Conservation (phyloP, 768 basidiomycete genomes). For the Rhizopogon vulgaris region DNA sequence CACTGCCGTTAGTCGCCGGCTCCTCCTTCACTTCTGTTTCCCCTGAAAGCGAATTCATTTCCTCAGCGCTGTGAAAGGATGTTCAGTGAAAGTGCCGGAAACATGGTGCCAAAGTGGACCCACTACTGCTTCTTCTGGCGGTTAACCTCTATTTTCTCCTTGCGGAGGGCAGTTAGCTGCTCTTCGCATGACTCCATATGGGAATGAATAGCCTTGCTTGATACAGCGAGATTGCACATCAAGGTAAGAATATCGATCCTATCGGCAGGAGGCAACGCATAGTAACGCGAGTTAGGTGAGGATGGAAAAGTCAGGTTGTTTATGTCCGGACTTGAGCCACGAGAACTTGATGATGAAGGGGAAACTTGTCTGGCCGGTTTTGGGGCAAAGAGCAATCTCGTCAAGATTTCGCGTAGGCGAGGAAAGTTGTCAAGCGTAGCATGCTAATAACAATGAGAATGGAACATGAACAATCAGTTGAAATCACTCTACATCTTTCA, state of each 20-base stretch:
- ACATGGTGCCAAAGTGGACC: conserved; percentile 27
- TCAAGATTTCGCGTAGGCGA: conserved; percentile 62
- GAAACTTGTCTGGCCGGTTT: conserved; percentile 38
- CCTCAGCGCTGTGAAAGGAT: conserved; percentile 48
- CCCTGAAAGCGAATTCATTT: conserved; percentile 59
- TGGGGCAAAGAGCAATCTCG: conserved; percentile 66
- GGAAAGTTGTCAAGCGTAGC: conserved; percentile 71
- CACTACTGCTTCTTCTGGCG: conserved; percentile 84
- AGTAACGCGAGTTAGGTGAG: conserved; percentile 64
- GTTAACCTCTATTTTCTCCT: conserved; percentile 95
- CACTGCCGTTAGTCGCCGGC: conserved; percentile 28
- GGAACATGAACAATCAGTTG: neutral
- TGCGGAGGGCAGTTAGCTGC: conserved; percentile 84
- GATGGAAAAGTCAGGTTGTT: conserved; percentile 36
- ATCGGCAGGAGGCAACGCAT: conserved; percentile 64
- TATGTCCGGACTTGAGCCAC: conserved; percentile 41
- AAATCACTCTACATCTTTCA: conserved; percentile 74
- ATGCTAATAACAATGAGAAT: conserved; percentile 44
- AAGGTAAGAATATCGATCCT: conserved; percentile 84
- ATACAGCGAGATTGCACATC: conserved; percentile 84
- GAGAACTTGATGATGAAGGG: conserved; percentile 40
- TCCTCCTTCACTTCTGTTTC: conserved; percentile 47
- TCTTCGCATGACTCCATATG: conserved; percentile 91
- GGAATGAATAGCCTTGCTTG: conserved; percentile 80
- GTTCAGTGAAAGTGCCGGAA: conserved; percentile 8